Evolutionary conservation across 768 basidiomycete species (phyloP), one percentile per base, ranked within the genome.

Genomic region (Boletus fagicola): DNA sequence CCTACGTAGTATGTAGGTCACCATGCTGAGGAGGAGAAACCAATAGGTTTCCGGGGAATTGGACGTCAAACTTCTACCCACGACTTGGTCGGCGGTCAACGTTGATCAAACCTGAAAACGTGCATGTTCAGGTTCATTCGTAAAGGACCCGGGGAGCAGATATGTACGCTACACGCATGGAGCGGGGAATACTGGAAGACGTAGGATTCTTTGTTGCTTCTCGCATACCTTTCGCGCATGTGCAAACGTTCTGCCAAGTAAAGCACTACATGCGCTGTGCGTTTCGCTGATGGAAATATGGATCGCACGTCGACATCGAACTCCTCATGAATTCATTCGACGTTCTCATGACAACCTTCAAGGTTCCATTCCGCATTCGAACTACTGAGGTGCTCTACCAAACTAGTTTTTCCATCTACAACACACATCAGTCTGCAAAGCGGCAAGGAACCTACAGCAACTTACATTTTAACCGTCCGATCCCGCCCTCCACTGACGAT

Each of bases 401-500:
- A 56, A n/a, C 60, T 72, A 72, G 45, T 72, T 64, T 54, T 64
- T 73, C 70, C 70, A 72, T 62, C 70, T 72, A 49, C 7, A 58
- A 5, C 20, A n/a, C 20, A 7, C 26, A 30, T 66, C 30, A 59
- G 56, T 13, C 16, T 20, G 24, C 10, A 26, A 49, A 28, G 15
- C 5, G 38, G 28, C 0, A 16, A 33, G 3, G 6, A 18, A 51
- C 8, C 11, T 13, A 1, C 18, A 76, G 22, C 22, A 5, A 46
- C 92, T 63, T 68, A 97, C 92, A 98, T 98, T 76, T 97, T 97
- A 12, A 98, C 85, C 20, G 84, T 88, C 65, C 85, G 83, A 74
- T 98, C 96, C 44, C 90, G 77, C 15, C 96, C 96, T n/a, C 95
- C 96, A 68, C 93, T 96, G 62, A 97, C 94, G n/a, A 98, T 83